Conservation (phyloP, 352 stramenopile genomes). For the Phytophthora colocasiae region DNA sequence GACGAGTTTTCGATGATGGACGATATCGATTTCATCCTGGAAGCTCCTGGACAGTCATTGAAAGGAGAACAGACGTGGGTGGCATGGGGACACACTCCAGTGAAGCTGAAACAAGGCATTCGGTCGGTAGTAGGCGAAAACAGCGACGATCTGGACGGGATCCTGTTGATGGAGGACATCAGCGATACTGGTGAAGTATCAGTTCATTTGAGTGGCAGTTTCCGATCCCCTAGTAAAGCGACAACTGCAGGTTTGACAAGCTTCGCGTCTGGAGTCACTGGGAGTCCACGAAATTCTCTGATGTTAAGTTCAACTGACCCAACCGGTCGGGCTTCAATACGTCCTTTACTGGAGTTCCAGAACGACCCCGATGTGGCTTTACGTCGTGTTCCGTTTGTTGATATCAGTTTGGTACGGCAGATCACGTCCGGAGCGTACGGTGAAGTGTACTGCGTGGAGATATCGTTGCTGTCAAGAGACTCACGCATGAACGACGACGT, state of each 20-base stretch:
- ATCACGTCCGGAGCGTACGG: slow-evolving; percentile 57
- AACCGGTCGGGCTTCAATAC: slow-evolving; percentile 9
- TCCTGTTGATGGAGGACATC: slow-evolving; percentile 15
- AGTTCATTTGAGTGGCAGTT: slow-evolving; percentile 3
- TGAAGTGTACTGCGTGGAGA: slow-evolving; percentile 53
- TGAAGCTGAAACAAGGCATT: slow-evolving; percentile 11
- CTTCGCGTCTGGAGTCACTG: slow-evolving; percentile 16
- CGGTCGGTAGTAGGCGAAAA: slow-evolving; percentile 1
- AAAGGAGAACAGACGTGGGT: slow-evolving; percentile 23
- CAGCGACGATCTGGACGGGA: slow-evolving; percentile 21
- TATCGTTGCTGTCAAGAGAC: slow-evolving; percentile 54
- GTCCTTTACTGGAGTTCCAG: slow-evolving; percentile 34
- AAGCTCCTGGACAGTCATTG: slow-evolving; percentile 20
- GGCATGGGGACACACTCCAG: slow-evolving; percentile 9
- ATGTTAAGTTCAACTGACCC: slow-evolving; percentile 8
- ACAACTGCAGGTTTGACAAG: slow-evolving; percentile 32
- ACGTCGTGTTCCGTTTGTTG: slow-evolving; percentile 44
- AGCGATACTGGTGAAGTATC: slow-evolving; percentile 16
- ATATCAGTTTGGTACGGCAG: slow-evolving; percentile 42
- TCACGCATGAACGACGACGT: slow-evolving; percentile 30
- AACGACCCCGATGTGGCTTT: slow-evolving; percentile 32
- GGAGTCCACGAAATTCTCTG: slow-evolving; percentile 28
- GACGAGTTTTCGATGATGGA: slow-evolving; percentile 34
- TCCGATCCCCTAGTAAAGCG: slow-evolving; percentile 25
- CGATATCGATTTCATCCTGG: slow-evolving; percentile 40